These are phyloP conservation scores for Camelina sativa DNA, from an alignment of 345 rosid species.

Conservation along the genomic window DNA sequence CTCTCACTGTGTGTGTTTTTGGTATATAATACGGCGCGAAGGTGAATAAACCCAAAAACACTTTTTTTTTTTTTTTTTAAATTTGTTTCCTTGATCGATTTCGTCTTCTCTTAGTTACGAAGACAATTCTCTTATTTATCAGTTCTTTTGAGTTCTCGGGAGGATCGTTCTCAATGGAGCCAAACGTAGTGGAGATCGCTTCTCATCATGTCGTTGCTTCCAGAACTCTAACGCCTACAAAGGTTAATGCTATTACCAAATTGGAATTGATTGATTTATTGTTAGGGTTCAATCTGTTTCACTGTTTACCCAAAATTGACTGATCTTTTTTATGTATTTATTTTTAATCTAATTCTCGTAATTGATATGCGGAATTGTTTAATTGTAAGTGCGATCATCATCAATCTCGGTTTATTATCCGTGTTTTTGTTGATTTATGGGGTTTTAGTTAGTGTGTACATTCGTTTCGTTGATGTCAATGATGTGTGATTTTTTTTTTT, in stretches of 20 bases:
- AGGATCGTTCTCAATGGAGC: slow-evolving; percentile 58
- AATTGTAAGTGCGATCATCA: slow-evolving; percentile 35
- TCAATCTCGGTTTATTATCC: slow-evolving; percentile 23
- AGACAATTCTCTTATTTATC: slow-evolving; percentile 31
- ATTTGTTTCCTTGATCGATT: slow-evolving; percentile 33
- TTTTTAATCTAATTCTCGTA: slow-evolving; percentile 8
- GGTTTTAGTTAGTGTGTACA: slow-evolving; percentile 17
- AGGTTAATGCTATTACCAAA: slow-evolving; percentile 49
- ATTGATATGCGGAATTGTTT: slow-evolving; percentile 17
- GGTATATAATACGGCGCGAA: slow-evolving; percentile 46
- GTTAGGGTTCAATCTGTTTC: slow-evolving; percentile 11
- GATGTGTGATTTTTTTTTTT: too few species aligned
- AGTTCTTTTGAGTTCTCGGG: slow-evolving; percentile 20
- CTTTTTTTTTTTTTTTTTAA: too few species aligned
- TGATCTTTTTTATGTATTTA: not conserved
- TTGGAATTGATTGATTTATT: not conserved
- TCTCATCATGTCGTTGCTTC: slow-evolving; percentile 47
- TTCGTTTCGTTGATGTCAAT: not conserved
- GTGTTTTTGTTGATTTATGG: slow-evolving; percentile 19
- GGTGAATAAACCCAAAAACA: slow-evolving; percentile 8
- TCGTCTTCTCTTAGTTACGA: not conserved
- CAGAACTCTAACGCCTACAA: slow-evolving; percentile 43
- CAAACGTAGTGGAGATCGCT: slow-evolving; percentile 69
- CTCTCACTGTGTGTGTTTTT: slow-evolving; percentile 22
- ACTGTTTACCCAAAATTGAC: slow-evolving; percentile 3